Percentiles rank a stretch among this genome's conserved stretches.
Evolutionary conservation across 257 asterid genomes (phyloP).

Genomic region (Gentiana macrophylla): DNA sequence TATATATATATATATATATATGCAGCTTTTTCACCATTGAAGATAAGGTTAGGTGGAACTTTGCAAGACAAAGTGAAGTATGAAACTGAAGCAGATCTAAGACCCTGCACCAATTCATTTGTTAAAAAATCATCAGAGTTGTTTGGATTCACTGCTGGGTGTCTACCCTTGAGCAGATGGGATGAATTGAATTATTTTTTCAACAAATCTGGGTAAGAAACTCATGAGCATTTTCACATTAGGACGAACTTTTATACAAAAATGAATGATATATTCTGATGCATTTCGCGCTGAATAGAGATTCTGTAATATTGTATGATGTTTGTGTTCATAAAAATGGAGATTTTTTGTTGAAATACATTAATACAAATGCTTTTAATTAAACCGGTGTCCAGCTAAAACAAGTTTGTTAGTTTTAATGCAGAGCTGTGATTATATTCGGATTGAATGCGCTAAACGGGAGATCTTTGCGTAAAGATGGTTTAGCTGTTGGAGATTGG

Average conservation of each 20-base stretch:
- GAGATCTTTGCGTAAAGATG: conserved; percentile 21
- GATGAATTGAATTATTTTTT: conserved; percentile 62
- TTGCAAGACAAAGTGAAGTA: conserved; percentile 72
- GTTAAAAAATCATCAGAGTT: conserved; percentile 31
- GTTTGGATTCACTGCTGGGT: conserved; percentile 57
- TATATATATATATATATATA: too few species aligned
- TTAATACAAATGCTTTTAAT: too few species aligned
- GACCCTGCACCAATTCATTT: conserved; percentile 45
- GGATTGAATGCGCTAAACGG: conserved; percentile 65
- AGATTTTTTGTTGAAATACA: too few species aligned
- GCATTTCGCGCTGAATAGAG: too few species aligned
- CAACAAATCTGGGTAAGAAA: conserved; percentile 49
- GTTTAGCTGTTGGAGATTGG: conserved; percentile 49
- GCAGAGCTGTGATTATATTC: conserved; percentile 49
- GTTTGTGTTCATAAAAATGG: too few species aligned
- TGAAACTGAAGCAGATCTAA: conserved; percentile 37
- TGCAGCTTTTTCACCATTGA: conserved; percentile 72
- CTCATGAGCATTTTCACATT: too few species aligned
- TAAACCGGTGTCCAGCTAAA: too few species aligned
- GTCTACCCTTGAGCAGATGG: conserved; percentile 80
- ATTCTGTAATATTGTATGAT: too few species aligned
- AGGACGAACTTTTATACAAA: too few species aligned
- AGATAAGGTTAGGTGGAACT: conserved; percentile 82
- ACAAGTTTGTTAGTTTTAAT: not conserved
- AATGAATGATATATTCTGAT: too few species aligned